Evolutionary conservation across 768 basidiomycete species (phyloP), one percentile per base, ranked within the genome.

Genomic region (Rhodotorula toruloides): DNA sequence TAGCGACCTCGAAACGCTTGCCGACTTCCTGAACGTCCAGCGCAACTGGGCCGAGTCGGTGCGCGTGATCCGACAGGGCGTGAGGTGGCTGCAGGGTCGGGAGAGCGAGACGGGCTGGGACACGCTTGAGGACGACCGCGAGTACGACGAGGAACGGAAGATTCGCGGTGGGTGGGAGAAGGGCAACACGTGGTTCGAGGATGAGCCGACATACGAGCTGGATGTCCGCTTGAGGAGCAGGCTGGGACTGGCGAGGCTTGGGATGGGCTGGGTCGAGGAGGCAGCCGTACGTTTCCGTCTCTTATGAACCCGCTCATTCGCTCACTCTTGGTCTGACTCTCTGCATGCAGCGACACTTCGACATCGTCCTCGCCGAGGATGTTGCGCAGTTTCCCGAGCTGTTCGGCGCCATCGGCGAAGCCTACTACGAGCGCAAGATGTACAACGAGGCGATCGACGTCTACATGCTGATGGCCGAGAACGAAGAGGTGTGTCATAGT

Each of bases 31-130:
- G 72, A 87, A 90, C 68, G 82, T 84, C 1, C 79, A 87, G 34
- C 85, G 83, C 2, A 84, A 89, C 65, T 81, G 87, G 72, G 85
- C 85, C 42, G 80, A 82, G 47, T 88, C 88, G 0, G 79, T 91
- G 22, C 80, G 83, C 19, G 82, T 84, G 1, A 85, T 94, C 56
- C 82, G 87, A 53, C 81, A 80, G 57, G 93, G 92, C 1, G 87
- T 84, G 56, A 79, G 94, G 60, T 98, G 94, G 94, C 77, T 97
- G n/a, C 90, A 97, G 76, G 90, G 90, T 0, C 80, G 94, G n/a
- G 68, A 73, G 39, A 79, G 83, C 52, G 86, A 88, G 74, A 81
- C 80, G 59, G 85, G 86, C 63, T 97, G 92, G 91, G 89, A 91
- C 70, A 76, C 82, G 29, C 83, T 85, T 59, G 83, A 83, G 37